phyloP scores from a whole-genome alignment of 495 filamentous ascomycete genomes.

The Parathielavia appendiculata region DNA sequence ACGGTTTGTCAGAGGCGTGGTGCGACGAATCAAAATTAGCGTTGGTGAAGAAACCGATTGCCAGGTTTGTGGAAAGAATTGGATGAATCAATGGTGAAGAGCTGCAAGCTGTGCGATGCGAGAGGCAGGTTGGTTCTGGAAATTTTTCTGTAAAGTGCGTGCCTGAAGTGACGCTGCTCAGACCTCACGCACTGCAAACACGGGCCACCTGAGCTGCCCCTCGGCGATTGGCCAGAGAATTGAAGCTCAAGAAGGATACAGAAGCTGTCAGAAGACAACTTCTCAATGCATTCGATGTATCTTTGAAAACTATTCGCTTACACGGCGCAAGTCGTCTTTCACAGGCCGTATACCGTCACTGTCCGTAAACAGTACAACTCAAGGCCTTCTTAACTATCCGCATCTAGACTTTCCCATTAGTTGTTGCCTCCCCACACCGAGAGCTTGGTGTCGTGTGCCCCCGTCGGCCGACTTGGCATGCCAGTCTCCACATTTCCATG shows the following conservation, averaged over 20 bases:
- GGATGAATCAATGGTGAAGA: neutral
- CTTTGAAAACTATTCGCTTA: no score
- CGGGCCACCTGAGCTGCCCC: constrained; percentile 21
- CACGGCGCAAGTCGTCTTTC: no score
- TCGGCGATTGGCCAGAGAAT: constrained; percentile 20
- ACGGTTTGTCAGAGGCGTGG: constrained; percentile 1
- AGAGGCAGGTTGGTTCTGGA: constrained; percentile 8
- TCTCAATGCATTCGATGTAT: neutral
- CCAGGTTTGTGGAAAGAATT: constrained; percentile 1
- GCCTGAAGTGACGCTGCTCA: neutral
- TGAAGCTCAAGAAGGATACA: constrained; percentile 24
- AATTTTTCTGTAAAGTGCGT: constrained; percentile 11
- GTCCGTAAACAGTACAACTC: neutral
- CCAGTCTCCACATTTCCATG: constrained; percentile 3
- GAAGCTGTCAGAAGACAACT: constrained; percentile 22
- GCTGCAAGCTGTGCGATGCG: neutral
- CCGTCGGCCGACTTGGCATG: neutral
- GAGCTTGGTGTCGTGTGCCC: constrained; percentile 12
- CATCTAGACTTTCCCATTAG: neutral
- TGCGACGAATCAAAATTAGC: neutral
- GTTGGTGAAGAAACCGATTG: constrained; percentile 13
- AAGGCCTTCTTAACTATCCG: neutral
- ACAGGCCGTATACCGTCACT: neutral
- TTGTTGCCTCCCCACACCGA: constrained; percentile 3
- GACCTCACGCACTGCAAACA: constrained; percentile 8